Evolutionary conservation across 768 basidiomycete genomes (phyloP).

Genomic region (Filobasidium floriforme): DNA sequence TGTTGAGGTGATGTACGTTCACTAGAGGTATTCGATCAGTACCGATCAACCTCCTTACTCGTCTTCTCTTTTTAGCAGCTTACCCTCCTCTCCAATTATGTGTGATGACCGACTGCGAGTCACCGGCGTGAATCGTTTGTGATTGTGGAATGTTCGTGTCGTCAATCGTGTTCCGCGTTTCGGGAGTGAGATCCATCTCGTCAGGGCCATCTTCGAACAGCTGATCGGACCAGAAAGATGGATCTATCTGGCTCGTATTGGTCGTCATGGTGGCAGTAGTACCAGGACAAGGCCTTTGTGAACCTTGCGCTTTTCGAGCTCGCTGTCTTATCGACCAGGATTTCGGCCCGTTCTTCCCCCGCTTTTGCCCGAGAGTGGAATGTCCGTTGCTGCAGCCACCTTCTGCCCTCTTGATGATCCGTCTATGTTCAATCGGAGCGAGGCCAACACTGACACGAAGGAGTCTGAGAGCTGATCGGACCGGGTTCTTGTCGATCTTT

Average conservation of each 20-base stretch:
- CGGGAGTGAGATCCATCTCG: neutral
- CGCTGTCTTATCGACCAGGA: neutral
- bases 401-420: no score
- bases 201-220: constrained; percentile 2
- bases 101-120: neutral
- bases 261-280: neutral
- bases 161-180: neutral
- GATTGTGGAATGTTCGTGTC: neutral
- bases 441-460: no score
- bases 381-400: no score
- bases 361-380: neutral
- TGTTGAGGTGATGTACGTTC: neutral
- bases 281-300: neutral
- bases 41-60: neutral
- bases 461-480: no score
- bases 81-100: constrained; percentile 20
- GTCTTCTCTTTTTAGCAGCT: constrained; percentile 1
- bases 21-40: neutral
- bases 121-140: neutral
- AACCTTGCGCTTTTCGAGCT: neutral
- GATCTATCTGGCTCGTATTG: neutral
- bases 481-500: no score
- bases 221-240: constrained; percentile 5
- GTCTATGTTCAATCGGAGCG: no score
- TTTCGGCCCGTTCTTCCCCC: neutral